A percentile compares a stretch with the other conserved stretches of the same genome.
Conservation (phyloP, 148 eudicot genomes). For the Nepenthes gracilis region DNA sequence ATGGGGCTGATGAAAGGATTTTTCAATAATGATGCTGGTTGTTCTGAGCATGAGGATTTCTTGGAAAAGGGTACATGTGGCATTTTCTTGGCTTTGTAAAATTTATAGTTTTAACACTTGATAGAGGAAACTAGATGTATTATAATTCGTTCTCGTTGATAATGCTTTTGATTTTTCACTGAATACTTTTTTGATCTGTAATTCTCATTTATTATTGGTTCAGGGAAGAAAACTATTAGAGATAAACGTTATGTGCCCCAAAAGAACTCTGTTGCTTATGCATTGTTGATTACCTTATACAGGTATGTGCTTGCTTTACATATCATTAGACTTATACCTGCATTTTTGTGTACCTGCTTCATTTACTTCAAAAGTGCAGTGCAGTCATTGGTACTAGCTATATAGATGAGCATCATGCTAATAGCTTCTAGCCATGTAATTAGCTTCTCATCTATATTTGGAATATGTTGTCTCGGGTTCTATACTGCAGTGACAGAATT, state of each 20-base stretch:
- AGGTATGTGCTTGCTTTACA: slow-evolving; percentile 28
- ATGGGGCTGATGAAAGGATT: slow-evolving; percentile 58
- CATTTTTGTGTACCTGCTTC: too few species aligned
- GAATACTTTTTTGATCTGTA: not conserved
- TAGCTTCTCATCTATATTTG: too few species aligned
- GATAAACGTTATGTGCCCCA: slow-evolving; percentile 62
- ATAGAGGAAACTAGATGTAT: too few species aligned
- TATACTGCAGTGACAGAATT: too few species aligned
- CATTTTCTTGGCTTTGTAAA: not conserved
- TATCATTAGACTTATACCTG: not conserved
- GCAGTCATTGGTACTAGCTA: too few species aligned
- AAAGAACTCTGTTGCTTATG: slow-evolving; percentile 86
- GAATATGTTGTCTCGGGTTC: not conserved
- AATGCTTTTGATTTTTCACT: not conserved
- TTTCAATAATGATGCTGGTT: slow-evolving; percentile 35
- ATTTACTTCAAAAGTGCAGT: too few species aligned
- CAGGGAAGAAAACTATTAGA: slow-evolving; percentile 47
- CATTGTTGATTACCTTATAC: slow-evolving; percentile 64
- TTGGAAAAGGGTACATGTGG: slow-evolving; percentile 36
- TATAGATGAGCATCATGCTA: too few species aligned
- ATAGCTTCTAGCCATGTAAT: too few species aligned
- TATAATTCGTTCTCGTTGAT: too few species aligned
- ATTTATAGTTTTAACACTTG: not conserved
- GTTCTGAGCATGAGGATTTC: slow-evolving; percentile 31
- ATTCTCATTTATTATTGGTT: slow-evolving; percentile 4